A percentile compares a stretch with the other conserved stretches of the same genome.
Conservation (phyloP, 2,329 filamentous ascomycete genomes). For the Mariannaea sp. region DNA sequence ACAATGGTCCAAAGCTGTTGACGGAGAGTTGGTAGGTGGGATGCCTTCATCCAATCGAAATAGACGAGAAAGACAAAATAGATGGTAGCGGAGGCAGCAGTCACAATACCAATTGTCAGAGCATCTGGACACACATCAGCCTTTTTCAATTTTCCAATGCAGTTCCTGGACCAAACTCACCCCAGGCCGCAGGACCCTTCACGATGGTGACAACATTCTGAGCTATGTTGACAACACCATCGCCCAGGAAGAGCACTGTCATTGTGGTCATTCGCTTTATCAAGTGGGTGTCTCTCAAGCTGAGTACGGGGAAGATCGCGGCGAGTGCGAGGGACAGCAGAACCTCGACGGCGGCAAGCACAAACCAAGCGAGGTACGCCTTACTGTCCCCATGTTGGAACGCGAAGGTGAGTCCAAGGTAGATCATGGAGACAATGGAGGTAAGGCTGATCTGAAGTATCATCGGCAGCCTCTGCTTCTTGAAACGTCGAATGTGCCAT, state of each 20-base stretch:
- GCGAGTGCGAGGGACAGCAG: constrained; percentile 58
- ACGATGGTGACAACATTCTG: constrained; percentile 57
- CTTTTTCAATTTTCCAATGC: background rate
- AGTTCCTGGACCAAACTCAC: constrained; percentile 31
- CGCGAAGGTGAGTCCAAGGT: constrained; percentile 48
- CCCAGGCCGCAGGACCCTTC: constrained; percentile 48
- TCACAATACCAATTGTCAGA: constrained; percentile 48
- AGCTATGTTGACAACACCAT: constrained; percentile 65
- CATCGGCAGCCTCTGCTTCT: constrained; percentile 44
- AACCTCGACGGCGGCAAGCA: constrained; percentile 58
- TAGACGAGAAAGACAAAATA: constrained; percentile 54
- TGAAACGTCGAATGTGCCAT: constrained; percentile 49
- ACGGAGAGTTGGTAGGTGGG: constrained; percentile 59
- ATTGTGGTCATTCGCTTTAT: constrained; percentile 67
- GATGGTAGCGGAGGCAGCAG: constrained; percentile 46
- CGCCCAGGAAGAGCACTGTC: constrained; percentile 69
- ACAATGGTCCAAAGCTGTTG: constrained; percentile 63
- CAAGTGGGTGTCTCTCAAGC: constrained; percentile 65
- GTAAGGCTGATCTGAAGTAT: constrained; percentile 44
- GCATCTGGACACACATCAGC: constrained; percentile 38
- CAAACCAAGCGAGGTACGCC: constrained; percentile 55
- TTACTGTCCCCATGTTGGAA: constrained; percentile 44
- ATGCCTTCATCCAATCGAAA: constrained; percentile 68
- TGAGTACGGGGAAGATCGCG: constrained; percentile 58
- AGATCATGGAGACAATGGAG: constrained; percentile 43